Conservation (phyloP, 768 basidiomycete species). For the Cyathus striatus region DNA sequence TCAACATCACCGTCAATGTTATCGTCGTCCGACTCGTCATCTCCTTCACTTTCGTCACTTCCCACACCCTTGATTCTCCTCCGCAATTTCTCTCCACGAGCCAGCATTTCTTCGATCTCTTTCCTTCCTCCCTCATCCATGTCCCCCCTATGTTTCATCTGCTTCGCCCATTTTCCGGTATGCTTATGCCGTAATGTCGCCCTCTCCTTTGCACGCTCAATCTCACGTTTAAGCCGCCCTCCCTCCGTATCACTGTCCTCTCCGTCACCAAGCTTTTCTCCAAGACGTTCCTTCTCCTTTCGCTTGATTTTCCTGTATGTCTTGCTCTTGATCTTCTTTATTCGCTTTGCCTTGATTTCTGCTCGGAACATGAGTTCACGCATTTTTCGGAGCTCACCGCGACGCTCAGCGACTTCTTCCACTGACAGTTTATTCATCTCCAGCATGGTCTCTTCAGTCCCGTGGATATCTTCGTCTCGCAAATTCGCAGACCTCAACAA, state of each 20-base stretch:
- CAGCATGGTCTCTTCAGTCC: conserved; percentile 70
- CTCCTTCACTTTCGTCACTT: conserved; percentile 49
- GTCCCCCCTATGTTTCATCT: conserved; percentile 60
- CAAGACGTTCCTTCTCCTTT: conserved; percentile 65
- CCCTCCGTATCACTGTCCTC: conserved; percentile 24
- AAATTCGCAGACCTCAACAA: conserved; percentile 80
- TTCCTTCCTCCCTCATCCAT: conserved; percentile 54
- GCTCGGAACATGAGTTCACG: conserved; percentile 93
- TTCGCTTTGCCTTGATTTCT: conserved; percentile 82
- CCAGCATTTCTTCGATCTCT: conserved; percentile 84
- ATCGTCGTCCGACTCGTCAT: conserved; percentile 38
- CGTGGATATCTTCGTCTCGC: conserved; percentile 71
- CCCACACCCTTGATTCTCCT: conserved; percentile 68
- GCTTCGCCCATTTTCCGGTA: conserved; percentile 84
- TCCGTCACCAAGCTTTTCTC: conserved; percentile 46
- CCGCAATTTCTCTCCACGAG: conserved; percentile 72
- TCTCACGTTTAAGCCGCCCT: conserved; percentile 62
- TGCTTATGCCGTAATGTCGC: conserved; percentile 87
- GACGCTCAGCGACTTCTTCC: conserved; percentile 81
- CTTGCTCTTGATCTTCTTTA: conserved; percentile 95
- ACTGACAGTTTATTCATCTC: conserved; percentile 76
- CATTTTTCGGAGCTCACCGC: conserved; percentile 79
- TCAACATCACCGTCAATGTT: conserved; percentile 35
- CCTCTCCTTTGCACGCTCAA: conserved; percentile 79
- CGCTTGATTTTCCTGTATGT: conserved; percentile 82